A percentile compares a stretch with the other conserved stretches of the same genome.
Conservation (phyloP, 2,329 filamentous ascomycete species). For the Knufia fluminis region DNA sequence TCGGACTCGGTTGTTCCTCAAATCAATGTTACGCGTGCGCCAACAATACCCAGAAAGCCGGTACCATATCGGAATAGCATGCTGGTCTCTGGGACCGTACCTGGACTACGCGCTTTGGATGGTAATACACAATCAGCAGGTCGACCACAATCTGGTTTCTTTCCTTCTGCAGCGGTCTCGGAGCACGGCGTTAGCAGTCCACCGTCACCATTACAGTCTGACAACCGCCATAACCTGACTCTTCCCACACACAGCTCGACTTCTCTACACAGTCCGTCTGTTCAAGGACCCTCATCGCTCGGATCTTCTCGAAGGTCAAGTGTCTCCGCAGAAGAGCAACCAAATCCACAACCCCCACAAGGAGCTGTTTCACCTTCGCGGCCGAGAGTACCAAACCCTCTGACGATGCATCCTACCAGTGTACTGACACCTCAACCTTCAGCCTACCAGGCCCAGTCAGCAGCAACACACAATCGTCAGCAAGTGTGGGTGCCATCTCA, state of each 20-base stretch:
- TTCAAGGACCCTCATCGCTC: not conserved
- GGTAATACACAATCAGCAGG: not conserved
- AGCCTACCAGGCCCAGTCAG: not conserved
- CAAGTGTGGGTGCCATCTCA: not conserved
- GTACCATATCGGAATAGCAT: not conserved
- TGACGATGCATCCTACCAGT: slow-evolving; percentile 5
- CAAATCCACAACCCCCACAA: not conserved
- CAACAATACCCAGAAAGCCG: slow-evolving; percentile 7
- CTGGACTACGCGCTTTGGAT: not conserved
- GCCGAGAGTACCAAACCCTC: not conserved
- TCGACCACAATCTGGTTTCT: not conserved
- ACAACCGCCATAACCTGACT: not conserved
- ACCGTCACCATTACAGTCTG: not conserved
- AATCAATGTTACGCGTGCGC: slow-evolving; percentile 7
- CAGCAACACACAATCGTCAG: not conserved
- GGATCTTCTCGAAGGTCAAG: slow-evolving; percentile 2
- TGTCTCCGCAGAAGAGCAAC: slow-evolving; percentile 5
- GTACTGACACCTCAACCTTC: not conserved
- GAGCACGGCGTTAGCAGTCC: not conserved
- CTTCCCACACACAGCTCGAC: not conserved
- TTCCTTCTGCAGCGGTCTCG: not conserved
- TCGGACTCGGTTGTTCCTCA: not conserved
- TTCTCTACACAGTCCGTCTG: not conserved
- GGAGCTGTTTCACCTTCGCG: not conserved
- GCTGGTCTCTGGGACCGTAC: not conserved